These are phyloP conservation scores for Verticillium klebahnii DNA, from an alignment of 2,329 filamentous ascomycete genomes.

Conservation along the genomic window DNA sequence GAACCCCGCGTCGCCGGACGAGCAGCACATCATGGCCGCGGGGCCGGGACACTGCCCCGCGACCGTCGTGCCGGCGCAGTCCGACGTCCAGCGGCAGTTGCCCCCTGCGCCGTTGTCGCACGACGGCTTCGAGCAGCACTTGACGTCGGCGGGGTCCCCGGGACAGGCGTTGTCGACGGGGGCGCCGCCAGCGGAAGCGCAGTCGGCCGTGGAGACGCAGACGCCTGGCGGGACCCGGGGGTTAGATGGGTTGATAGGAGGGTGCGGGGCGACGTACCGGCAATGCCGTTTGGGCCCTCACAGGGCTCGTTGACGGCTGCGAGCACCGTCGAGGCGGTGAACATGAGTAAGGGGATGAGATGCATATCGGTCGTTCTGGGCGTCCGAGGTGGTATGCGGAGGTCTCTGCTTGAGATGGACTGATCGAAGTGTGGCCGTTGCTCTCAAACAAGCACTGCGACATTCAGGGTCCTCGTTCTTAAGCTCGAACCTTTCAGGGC, in stretches of 20 bases:
- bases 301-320: slow-evolving; percentile 27
- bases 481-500: no score
- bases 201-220: slow-evolving; percentile 31
- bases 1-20: slow-evolving; percentile 21
- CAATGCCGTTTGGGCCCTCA: slow-evolving; percentile 15
- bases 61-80: slow-evolving; percentile 26
- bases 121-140: slow-evolving; percentile 35
- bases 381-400: no score
- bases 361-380: neutral
- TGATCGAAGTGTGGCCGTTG: no score
- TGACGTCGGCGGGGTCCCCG: slow-evolving; percentile 28
- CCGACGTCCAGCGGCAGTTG: slow-evolving; percentile 32
- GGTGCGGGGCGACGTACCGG: slow-evolving; percentile 8
- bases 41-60: slow-evolving; percentile 33
- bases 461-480: neutral
- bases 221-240: slow-evolving; percentile 21
- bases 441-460: no score
- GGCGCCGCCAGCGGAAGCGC: slow-evolving; percentile 29
- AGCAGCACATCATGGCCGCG: slow-evolving; percentile 33
- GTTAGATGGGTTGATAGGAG: slow-evolving; percentile 5
- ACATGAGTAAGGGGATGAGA: neutral
- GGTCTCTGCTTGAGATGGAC: no score
- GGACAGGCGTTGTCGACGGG: slow-evolving; percentile 32
- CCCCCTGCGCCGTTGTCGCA: slow-evolving; percentile 26
- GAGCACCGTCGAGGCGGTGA: slow-evolving; percentile 10